Evolutionary conservation across 805 yeast genomes (phyloP), one percentile per base, ranked within the genome.

Genomic region (Teunomyces atbi): DNA sequence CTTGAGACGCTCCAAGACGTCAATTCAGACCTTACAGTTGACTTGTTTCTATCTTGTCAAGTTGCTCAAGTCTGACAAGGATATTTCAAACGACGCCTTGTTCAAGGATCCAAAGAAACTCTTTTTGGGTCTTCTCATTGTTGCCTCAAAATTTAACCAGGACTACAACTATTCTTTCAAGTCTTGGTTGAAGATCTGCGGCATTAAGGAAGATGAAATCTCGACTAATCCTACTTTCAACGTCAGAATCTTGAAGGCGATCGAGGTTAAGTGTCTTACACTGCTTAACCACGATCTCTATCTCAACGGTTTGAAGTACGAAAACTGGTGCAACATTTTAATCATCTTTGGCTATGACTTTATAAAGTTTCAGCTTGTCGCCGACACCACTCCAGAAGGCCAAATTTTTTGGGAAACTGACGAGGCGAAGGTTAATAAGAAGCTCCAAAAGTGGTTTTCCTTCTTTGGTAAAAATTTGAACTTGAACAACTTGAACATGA

Each of bases 101-200:
- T 43, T 61, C 29, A 53, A 51, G 42, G 83, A 86, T 56, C 84
- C 89, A 6, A 82, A 86, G 55, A 79, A 86, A 50, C 75, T 82
- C 35, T 83, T 89, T 51, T 71, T 89, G 49, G 77, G 83, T 2
- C 77, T 87, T 57, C 62, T 89, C 44, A 85, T 88, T 44, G 68
- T 89, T 32, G 83, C 94, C 3, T 78, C 84, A 44, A 89, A 89
- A 60, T 86, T 82, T 61, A 71, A 77, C 49, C 89, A 83, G 59
- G 96, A 89, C 64, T 78, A 80, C 42, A 84, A 83, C 59, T 86
- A 79, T 63, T 73, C 86, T 26, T 74, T 85, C 54, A 75, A 73
- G 50, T 78, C 86, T 5, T 89, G 96, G 96, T 71, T 84, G 43
- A 78, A 80, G 59, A 82, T 89, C 42, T 78, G 89, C 28, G 94